These are phyloP conservation scores for Pleurotus giganteus DNA, from an alignment of 768 basidiomycete genomes.

Conservation along the genomic window DNA sequence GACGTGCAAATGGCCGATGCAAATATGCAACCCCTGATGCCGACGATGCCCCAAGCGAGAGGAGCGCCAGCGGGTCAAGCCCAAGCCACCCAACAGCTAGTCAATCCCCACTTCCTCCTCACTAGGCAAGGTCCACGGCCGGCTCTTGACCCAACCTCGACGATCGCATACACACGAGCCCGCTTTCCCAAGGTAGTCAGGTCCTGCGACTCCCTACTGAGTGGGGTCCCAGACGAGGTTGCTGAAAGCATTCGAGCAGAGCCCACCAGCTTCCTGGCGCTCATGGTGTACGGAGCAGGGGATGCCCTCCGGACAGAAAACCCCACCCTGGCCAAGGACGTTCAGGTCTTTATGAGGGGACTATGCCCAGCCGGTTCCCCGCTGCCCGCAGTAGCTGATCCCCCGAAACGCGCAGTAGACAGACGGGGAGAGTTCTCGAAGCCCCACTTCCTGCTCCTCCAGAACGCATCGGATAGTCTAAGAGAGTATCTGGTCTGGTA, in stretches of 20 bases:
- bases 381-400: neutral
- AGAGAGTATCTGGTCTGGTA: neutral
- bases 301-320: neutral
- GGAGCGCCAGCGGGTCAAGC: too few species aligned
- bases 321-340: neutral
- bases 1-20: too few species aligned
- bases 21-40: too few species aligned
- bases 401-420: neutral
- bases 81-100: too few species aligned
- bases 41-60: too few species aligned
- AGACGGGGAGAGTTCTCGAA: neutral
- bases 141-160: too few species aligned
- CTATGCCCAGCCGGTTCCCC: neutral
- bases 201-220: neutral
- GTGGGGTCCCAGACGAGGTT: neutral
- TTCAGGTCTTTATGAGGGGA: neutral
- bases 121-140: too few species aligned
- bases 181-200: too few species aligned
- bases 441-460: neutral
- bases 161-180: too few species aligned
- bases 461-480: neutral
- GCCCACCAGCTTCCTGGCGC: neutral
- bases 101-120: too few species aligned
- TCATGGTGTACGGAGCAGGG: neutral
- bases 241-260: neutral